phyloP scores from a whole-genome alignment of 2,329 filamentous ascomycete genomes.

The Phaeoacremonium minimum region DNA sequence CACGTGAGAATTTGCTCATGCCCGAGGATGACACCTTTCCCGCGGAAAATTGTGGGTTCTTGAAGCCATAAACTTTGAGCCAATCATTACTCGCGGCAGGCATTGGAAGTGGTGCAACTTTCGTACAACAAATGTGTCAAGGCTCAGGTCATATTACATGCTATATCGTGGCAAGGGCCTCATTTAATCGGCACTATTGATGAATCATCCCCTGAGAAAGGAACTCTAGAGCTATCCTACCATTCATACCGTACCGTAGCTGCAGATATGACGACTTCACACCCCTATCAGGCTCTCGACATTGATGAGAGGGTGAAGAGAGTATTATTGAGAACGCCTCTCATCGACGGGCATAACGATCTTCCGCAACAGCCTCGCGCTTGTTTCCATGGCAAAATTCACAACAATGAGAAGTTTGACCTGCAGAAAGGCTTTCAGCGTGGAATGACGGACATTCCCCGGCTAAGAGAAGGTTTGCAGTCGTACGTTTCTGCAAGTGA shows the following conservation, averaged over 20 bases:
- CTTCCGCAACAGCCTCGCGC: constrained; percentile 20
- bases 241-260: too few relatives aligned
- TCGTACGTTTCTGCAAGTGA: too few relatives aligned
- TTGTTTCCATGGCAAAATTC: constrained; percentile 22
- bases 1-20: too few relatives aligned
- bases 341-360: constrained; percentile 30
- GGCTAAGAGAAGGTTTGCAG: constrained; percentile 8
- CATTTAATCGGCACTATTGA: neutral
- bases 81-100: too few relatives aligned
- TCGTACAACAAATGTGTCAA: too few relatives aligned
- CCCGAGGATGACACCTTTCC: too few relatives aligned
- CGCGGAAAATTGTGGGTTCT: too few relatives aligned
- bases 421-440: constrained; percentile 22
- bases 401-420: constrained; percentile 25
- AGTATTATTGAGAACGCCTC: constrained; percentile 18
- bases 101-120: too few relatives aligned
- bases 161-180: neutral
- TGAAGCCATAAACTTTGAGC: too few relatives aligned
- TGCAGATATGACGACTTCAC: constrained; percentile 3
- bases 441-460: constrained; percentile 24
- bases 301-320: constrained; percentile 23
- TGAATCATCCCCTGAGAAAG: too few relatives aligned
- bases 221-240: too few relatives aligned
- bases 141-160: too few relatives aligned
- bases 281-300: constrained; percentile 13